Evolutionary conservation across 305 asterid species (phyloP).

Genomic region (Euphrasia arctica): DNA sequence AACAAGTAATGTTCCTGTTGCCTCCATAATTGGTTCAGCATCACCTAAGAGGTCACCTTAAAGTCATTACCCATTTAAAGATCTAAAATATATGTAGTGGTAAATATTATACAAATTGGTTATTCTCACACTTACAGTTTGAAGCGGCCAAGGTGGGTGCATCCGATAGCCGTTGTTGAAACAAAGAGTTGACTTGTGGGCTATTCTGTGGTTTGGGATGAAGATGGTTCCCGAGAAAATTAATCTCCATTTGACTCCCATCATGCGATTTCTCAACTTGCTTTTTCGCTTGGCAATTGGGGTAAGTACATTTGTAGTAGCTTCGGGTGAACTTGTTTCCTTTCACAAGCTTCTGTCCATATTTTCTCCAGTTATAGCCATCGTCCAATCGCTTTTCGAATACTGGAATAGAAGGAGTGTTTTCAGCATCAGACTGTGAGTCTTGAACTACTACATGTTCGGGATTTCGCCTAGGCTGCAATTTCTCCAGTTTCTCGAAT

Average conservation of each 20-base stretch:
- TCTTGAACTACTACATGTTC: conserved; percentile 46
- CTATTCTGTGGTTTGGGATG: conserved; percentile 64
- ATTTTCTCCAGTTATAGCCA: conserved; percentile 97
- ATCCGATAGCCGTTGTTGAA: conserved; percentile 41
- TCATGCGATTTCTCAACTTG: conserved; percentile 83
- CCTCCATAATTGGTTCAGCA: conserved; percentile 28
- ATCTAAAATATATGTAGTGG: neutral
- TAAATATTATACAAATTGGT: conserved; percentile 9
- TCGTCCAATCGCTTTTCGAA: conserved; percentile 63
- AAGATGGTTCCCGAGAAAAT: conserved; percentile 67
- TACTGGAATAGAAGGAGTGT: conserved; percentile 32
- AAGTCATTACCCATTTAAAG: conserved; percentile 15
- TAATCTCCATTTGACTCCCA: conserved; percentile 62
- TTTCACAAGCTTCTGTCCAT: conserved; percentile 93
- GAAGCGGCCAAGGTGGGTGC: conserved; percentile 29
- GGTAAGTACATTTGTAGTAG: conserved; percentile 80
- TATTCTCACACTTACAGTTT: conserved; percentile 41
- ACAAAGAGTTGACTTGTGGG: conserved; percentile 37
- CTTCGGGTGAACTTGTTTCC: conserved; percentile 81
- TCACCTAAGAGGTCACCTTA: conserved; percentile 33
- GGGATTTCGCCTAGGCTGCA: conserved; percentile 79
- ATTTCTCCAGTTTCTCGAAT: conserved; percentile 66
- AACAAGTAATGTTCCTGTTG: conserved; percentile 31
- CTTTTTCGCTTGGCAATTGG: conserved; percentile 69
- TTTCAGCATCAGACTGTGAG: conserved; percentile 44